Base-by-base conservation (phyloP, 139 green algal genomes). In the Mesotaenium endlicherianum region DNA sequence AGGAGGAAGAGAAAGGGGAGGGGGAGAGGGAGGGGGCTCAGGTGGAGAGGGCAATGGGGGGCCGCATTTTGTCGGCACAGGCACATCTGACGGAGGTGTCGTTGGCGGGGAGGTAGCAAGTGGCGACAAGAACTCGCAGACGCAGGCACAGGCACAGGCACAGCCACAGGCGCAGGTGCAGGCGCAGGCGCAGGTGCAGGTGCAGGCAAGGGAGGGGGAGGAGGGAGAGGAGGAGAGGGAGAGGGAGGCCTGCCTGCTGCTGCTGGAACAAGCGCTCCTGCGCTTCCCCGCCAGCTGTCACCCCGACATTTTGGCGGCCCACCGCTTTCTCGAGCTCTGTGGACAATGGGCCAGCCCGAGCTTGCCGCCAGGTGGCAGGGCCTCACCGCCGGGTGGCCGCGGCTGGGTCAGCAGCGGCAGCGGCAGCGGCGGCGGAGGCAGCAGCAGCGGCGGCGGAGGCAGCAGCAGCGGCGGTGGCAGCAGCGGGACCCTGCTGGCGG, bases 261-360 rank as follows among this genome's bases (percentile, higher is more conserved):
- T 81, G 16, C 74, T 81, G 16, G 38, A 69, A 8, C 39, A 81
- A 2, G 31, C 68, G 45, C 39, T 81, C 1, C 26, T 68, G 57
- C 80, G 69, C 26, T 86, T 86, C 49, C 68, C 80, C 40, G 16
- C n/a, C 1, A 47, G 6, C 68, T 83, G 70, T 31, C 80, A 86
- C 31, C 14, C 44, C 2, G 80, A 86, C 67, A 86, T 86, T 31
- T 69, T 86, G 2, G 80, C 71, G 20, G 80, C 70, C 2, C 80
- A 86, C 71, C 34, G 80, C 34, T 69, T 38, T 11, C 38, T 82
- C 6, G 80, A 86, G 47, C 47, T 82, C 30, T 84, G 70, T 8
- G 20, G 70, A 6, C 80, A 86, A 3, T 86, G 80, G 80, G 74
- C 75, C 16, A 53, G 20, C 30, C 34, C 71, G 20, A 41, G 45